Base-by-base conservation (phyloP, 192 early-diverging fungal species). In the Lobulomyces angularis region DNA sequence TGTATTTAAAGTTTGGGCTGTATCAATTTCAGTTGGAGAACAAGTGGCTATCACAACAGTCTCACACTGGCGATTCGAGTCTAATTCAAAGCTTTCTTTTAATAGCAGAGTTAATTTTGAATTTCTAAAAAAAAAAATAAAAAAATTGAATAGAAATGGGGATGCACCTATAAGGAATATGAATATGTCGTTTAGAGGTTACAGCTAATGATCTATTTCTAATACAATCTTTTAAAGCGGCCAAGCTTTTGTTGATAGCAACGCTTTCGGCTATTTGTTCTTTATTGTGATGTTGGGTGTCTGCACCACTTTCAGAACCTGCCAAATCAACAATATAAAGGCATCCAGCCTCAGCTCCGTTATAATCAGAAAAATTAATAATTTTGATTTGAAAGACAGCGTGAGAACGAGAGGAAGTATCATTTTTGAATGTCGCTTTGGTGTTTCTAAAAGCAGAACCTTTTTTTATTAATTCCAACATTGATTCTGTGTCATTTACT, bases 201-300 rank as follows among this genome's bases (percentile, higher is more conserved):
- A 36, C 41, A 1, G 54, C 46, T 41, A 67, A 14, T 5, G 60
- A 56, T 6, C 67, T 49, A 31, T 48, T 50, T 11, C 64, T 29
- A 43, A 74, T 66, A 37, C 69, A 74, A 29, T 74, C 69, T 43
- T 74, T 74, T 20, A 74, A 47, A 11, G 59, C 55, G 35, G 45
- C 29, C n/a, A 74, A 46, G n/a, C 51, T 59, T 40, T 48, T 52
- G 50, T 74, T 74, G 47, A 74, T 74, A 27, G 55, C 61, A 16
- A 43, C 47, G 24, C 62, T 53, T 43, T 74, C 71, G 29, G 31
- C 37, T 14, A 69, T 31, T 3, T 65, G 49, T 29, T 74, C 71
- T 30, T 55, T 59, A 21, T 46, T 41, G 43, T 74, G 71, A 31
- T 48, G n/a, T 18, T 47, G 34, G 17, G 47, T 34, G 41, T 72